A percentile compares a stretch with the other conserved stretches of the same genome.
Conservation (phyloP, 192 early-diverging fungal species). For the Coemansia sp. region DNA sequence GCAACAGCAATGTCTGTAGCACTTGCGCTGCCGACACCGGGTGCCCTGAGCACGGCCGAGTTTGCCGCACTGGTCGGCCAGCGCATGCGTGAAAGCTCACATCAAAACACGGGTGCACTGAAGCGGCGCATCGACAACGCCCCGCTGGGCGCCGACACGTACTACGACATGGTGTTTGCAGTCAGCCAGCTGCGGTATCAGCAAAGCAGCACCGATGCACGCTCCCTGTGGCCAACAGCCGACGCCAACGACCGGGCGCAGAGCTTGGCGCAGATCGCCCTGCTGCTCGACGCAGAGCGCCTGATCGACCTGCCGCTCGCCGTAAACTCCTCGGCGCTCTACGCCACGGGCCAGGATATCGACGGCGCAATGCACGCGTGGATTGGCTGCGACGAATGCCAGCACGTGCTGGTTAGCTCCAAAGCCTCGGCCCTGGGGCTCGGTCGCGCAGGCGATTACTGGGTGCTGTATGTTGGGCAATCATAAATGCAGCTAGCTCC, state of each 20-base stretch:
- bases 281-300: not conserved
- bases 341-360: conserved; percentile 8
- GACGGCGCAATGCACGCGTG: not conserved
- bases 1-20: too few relatives aligned
- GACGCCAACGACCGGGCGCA: conserved; percentile 6
- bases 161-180: conserved; percentile 11
- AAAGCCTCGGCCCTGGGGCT: not conserved
- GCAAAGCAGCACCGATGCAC: not conserved
- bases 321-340: not conserved
- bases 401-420: not conserved
- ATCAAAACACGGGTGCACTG: too few relatives aligned
- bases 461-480: conserved; percentile 2
- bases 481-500: too few relatives aligned
- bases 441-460: conserved; percentile 9
- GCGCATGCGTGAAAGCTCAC: not conserved
- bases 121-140: too few relatives aligned
- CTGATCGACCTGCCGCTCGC: not conserved
- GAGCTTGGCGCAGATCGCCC: not conserved
- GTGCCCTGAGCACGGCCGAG: not conserved
- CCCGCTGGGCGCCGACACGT: conserved; percentile 6
- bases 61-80: not conserved
- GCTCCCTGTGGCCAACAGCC: conserved; percentile 1
- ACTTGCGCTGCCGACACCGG: too few relatives aligned
- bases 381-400: not conserved
- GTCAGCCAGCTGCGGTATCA: conserved; percentile 2